These are phyloP conservation scores for Candida krabiensis DNA, from an alignment of 805 yeast genomes.

Conservation along the genomic window DNA sequence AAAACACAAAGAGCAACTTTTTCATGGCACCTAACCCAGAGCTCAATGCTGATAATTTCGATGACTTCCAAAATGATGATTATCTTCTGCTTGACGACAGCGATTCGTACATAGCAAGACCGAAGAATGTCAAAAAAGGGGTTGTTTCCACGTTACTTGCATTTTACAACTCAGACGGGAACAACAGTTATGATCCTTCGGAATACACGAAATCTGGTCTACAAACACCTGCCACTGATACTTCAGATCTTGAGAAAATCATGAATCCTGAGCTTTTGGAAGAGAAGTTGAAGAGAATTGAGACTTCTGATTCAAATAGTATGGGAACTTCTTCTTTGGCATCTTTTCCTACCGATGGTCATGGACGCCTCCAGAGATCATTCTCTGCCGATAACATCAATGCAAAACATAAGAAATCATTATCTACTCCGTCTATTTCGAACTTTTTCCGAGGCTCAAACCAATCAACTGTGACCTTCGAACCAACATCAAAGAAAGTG, in stretches of 20 bases:
- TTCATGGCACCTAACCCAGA: slow-evolving; percentile 36
- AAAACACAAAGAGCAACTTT: slow-evolving; percentile 8
- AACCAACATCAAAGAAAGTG: slow-evolving; percentile 4
- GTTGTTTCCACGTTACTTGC: slow-evolving; percentile 76
- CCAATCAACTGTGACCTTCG: slow-evolving; percentile 1
- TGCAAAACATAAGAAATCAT: slow-evolving; percentile 12
- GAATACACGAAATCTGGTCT: slow-evolving; percentile 20
- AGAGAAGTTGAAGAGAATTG: slow-evolving; percentile 17
- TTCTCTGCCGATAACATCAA: slow-evolving; percentile 17
- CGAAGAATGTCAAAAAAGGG: slow-evolving; percentile 76
- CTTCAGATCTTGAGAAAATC: slow-evolving; percentile 13
- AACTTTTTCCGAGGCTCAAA: slow-evolving; percentile 8
- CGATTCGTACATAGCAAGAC: slow-evolving; percentile 42
- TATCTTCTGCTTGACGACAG: slow-evolving; percentile 46
- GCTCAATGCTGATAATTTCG: slow-evolving; percentile 29
- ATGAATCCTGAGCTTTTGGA: slow-evolving; percentile 20
- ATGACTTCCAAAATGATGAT: slow-evolving; percentile 32
- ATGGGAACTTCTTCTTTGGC: slow-evolving; percentile 8
- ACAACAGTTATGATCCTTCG: slow-evolving; percentile 29
- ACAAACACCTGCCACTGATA: slow-evolving; percentile 21
- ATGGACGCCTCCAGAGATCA: slow-evolving; percentile 14
- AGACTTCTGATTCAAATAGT: slow-evolving; percentile 5
- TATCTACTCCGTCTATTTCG: slow-evolving; percentile 13
- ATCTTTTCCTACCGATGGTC: slow-evolving; percentile 1
- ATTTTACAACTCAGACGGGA: slow-evolving; percentile 50